Conservation (phyloP, 1,139 yeast species). For the Yamadazyma pseudoaaseri region DNA sequence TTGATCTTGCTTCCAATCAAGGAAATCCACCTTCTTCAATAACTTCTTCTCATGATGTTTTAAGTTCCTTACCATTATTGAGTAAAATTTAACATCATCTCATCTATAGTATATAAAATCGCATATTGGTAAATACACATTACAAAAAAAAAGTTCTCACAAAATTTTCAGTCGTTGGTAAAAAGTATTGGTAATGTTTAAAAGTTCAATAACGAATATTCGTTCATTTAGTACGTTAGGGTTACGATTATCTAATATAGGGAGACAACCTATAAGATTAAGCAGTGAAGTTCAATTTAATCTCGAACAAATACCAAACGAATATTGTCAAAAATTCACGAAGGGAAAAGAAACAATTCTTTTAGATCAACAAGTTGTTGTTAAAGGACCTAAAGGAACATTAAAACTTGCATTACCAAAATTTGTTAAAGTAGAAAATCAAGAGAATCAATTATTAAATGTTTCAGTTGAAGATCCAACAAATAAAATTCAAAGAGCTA, state of each 20-base stretch:
- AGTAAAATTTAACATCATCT: background rate
- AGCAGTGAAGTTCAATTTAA: slow-evolving; percentile 30
- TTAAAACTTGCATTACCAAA: slow-evolving; percentile 67
- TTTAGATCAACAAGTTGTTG: slow-evolving; percentile 60
- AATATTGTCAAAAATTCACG: slow-evolving; percentile 56
- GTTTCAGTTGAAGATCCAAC: slow-evolving; percentile 59
- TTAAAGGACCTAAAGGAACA: slow-evolving; percentile 80
- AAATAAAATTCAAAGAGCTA: slow-evolving; percentile 69
- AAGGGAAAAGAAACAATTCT: slow-evolving; percentile 63
- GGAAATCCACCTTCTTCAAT: slow-evolving; percentile 92
- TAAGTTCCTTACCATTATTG: slow-evolving; percentile 77
- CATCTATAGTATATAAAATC: slow-evolving; percentile 8
- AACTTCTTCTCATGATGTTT: slow-evolving; percentile 95
- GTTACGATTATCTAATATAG: slow-evolving; percentile 34
- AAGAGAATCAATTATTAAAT: slow-evolving; percentile 34
- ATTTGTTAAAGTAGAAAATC: slow-evolving; percentile 50
- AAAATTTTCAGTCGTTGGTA: slow-evolving; percentile 7
- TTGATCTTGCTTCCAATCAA: slow-evolving; percentile 96
- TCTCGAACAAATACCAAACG: slow-evolving; percentile 39
- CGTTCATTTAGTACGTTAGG: slow-evolving; percentile 22
- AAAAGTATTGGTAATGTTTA: slow-evolving; percentile 5
- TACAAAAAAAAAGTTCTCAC: slow-evolving; percentile 3
- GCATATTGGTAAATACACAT: background rate
- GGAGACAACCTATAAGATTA: slow-evolving; percentile 39
- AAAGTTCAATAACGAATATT: slow-evolving; percentile 1